Evolutionary conservation across 176 grass and related monocot species (phyloP).

Genomic region (Poa annua): DNA sequence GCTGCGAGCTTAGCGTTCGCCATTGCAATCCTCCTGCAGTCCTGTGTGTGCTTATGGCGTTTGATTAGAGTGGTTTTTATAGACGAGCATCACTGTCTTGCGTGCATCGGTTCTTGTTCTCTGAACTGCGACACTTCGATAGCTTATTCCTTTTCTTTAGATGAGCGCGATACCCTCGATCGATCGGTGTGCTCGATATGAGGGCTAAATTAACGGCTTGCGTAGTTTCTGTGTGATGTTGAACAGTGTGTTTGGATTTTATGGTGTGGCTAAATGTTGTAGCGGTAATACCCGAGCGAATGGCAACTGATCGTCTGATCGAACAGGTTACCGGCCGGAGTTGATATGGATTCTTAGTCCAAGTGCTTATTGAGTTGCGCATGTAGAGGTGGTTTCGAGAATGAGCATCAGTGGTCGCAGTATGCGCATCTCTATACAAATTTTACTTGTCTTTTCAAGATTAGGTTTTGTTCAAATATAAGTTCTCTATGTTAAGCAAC

Average conservation of each 20-base stretch:
- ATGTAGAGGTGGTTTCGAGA: background rate
- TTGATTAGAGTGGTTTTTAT: constrained; percentile 9
- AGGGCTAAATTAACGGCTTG: background rate
- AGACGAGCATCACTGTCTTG: background rate
- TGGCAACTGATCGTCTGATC: background rate
- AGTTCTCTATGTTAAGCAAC: no score
- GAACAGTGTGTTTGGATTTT: constrained; percentile 15
- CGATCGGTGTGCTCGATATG: background rate
- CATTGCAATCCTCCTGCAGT: constrained; percentile 1
- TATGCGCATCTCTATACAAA: no score
- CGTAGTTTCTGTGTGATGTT: background rate
- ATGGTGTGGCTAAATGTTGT: background rate
- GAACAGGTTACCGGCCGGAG: background rate
- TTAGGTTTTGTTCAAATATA: no score
- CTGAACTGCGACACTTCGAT: background rate
- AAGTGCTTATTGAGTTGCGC: background rate
- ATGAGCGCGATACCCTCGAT: background rate
- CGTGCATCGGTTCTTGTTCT: background rate
- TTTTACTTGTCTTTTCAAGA: no score
- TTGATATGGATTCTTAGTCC: background rate
- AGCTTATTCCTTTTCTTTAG: background rate
- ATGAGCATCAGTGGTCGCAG: background rate
- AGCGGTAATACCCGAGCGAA: constrained; percentile 19
- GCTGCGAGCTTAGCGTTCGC: background rate
- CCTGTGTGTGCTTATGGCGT: background rate